Conservation (phyloP, 768 basidiomycete species). For the Naganishia onofrii region DNA sequence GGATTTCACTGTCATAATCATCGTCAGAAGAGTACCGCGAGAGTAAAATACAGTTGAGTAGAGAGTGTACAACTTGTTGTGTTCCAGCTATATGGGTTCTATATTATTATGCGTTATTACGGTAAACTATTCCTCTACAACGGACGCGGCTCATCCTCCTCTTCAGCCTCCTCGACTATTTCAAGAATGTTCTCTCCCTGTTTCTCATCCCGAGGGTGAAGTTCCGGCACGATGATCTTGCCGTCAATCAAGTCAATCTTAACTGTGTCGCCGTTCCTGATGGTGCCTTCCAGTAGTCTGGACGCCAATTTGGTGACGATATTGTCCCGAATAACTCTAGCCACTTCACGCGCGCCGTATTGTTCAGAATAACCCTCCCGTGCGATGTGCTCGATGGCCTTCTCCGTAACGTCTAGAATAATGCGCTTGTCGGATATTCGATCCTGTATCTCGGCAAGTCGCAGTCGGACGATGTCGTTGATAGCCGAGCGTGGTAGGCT, state of each 20-base stretch:
- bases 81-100: neutral
- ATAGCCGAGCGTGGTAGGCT: conserved; percentile 74
- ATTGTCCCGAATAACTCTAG: conserved; percentile 75
- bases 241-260: conserved; percentile 58
- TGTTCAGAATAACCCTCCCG: conserved; percentile 74
- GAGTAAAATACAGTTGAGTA: neutral
- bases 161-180: conserved; percentile 17
- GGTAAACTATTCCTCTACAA: neutral
- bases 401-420: conserved; percentile 65
- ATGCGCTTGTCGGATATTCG: conserved; percentile 68
- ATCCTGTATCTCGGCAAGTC: conserved; percentile 69
- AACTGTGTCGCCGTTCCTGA: conserved; percentile 71
- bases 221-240: conserved; percentile 62
- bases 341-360: conserved; percentile 84
- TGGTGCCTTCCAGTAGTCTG: conserved; percentile 73
- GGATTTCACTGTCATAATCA: too few species aligned
- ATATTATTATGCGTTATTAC: conserved; percentile 5
- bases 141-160: neutral
- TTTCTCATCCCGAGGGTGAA: conserved; percentile 59
- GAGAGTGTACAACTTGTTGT: neutral
- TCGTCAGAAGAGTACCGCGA: too few species aligned
- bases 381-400: conserved; percentile 68
- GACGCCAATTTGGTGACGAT: conserved; percentile 79
- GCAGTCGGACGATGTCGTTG: conserved; percentile 71
- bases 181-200: conserved; percentile 25